Evolutionary conservation across 2,329 filamentous ascomycete genomes (phyloP).

Genomic region (Hypocrella siamensis): DNA sequence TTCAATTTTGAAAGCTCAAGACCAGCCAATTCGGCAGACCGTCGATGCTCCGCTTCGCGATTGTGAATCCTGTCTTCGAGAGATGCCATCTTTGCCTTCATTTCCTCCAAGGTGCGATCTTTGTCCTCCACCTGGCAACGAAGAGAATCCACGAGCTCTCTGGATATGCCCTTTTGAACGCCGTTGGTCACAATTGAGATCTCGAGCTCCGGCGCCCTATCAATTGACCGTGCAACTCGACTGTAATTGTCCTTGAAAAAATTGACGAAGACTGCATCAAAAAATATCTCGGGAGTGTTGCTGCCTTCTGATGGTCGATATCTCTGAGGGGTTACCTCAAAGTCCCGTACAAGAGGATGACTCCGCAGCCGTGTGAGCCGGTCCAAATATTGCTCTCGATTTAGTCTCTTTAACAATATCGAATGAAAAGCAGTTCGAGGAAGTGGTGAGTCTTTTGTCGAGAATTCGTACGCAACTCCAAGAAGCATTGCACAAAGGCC

Average conservation of each 20-base stretch:
- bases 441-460: slow-evolving; percentile 89
- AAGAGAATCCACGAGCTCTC: slow-evolving; percentile 78
- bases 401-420: slow-evolving; percentile 60
- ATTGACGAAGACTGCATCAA: slow-evolving; percentile 75
- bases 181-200: slow-evolving; percentile 67
- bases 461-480: slow-evolving; percentile 90
- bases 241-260: slow-evolving; percentile 96
- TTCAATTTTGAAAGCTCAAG: slow-evolving; percentile 14
- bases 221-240: slow-evolving; percentile 67
- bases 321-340: slow-evolving; percentile 69
- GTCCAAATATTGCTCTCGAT: slow-evolving; percentile 77
- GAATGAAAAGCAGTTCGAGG: slow-evolving; percentile 66
- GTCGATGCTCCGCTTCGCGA: slow-evolving; percentile 57
- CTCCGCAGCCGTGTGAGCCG: slow-evolving; percentile 63
- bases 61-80: slow-evolving; percentile 46
- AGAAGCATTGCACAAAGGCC: slow-evolving; percentile 75
- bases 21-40: slow-evolving; percentile 39
- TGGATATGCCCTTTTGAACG: slow-evolving; percentile 78
- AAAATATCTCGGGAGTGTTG: slow-evolving; percentile 63
- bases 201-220: slow-evolving; percentile 79
- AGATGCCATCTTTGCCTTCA: slow-evolving; percentile 27
- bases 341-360: slow-evolving; percentile 69
- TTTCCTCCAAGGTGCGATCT: slow-evolving; percentile 33
- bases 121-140: slow-evolving; percentile 64
- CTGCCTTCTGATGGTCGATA: slow-evolving; percentile 29